Conservation (phyloP, 495 filamentous ascomycete species). For the Neurospora intermedia region DNA sequence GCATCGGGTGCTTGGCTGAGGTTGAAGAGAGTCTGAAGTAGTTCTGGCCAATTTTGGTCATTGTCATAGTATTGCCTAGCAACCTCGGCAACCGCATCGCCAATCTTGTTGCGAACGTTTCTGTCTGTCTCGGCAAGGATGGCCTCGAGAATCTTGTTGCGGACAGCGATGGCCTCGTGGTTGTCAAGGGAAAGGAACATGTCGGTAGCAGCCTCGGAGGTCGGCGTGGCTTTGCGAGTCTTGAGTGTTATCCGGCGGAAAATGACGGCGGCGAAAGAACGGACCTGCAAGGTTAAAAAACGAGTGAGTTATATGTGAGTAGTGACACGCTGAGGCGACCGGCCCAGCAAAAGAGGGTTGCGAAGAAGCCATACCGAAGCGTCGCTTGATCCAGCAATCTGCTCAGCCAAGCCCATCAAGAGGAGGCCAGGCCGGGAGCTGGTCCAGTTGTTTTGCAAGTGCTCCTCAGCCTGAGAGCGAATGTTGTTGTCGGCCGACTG, state of each 20-base stretch:
- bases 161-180: conserved; percentile 65
- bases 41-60: conserved; percentile 80
- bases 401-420: conserved; percentile 87
- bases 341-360: conserved; percentile 1
- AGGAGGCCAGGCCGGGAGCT: conserved; percentile 68
- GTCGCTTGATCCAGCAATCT: conserved; percentile 64
- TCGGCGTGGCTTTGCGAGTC: conserved; percentile 56
- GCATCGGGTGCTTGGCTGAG: conserved; percentile 75
- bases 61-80: conserved; percentile 90
- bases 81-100: conserved; percentile 89
- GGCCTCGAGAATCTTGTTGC: conserved; percentile 68
- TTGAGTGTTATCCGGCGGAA: conserved; percentile 90
- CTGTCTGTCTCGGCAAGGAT: conserved; percentile 58
- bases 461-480: conserved; percentile 77
- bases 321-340: not conserved
- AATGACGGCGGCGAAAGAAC: conserved; percentile 85
- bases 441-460: conserved; percentile 83
- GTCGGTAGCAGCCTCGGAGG: conserved; percentile 62
- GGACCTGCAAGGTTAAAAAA: conserved; percentile 42
- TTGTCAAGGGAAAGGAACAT: conserved; percentile 65
- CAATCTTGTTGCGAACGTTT: conserved; percentile 83
- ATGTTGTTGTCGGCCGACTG: conserved; percentile 82
- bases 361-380: conserved; percentile 44
- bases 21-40: conserved; percentile 73
- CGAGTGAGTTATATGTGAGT: conserved; percentile 2